These are phyloP conservation scores for Blastomyces emzantsi DNA, from an alignment of 2,329 filamentous ascomycete genomes.

Conservation along the genomic window DNA sequence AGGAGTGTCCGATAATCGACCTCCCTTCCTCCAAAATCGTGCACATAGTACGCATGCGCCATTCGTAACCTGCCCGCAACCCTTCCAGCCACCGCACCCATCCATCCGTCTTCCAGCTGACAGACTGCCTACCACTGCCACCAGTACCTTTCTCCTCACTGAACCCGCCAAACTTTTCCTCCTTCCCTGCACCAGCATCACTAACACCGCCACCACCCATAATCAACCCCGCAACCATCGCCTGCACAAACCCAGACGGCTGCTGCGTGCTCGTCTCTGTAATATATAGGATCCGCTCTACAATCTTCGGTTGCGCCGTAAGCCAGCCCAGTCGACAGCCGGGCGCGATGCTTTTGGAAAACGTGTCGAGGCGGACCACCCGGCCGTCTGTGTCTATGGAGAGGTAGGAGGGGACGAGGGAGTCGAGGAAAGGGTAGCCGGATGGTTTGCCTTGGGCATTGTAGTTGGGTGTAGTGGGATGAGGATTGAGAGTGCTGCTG, in stretches of 20 bases:
- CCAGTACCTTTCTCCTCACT: slow-evolving; percentile 19
- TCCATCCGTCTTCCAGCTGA: slow-evolving; percentile 68
- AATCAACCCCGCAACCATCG: slow-evolving; percentile 66
- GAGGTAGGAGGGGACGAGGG: slow-evolving; percentile 72
- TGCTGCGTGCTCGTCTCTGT: slow-evolving; percentile 72
- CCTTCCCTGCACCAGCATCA: slow-evolving; percentile 37
- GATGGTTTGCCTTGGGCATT: slow-evolving; percentile 43
- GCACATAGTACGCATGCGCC: slow-evolving; percentile 75
- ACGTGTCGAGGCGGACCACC: slow-evolving; percentile 83
- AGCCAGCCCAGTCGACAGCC: slow-evolving; percentile 88
- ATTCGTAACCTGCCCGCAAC: slow-evolving; percentile 72
- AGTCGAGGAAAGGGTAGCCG: slow-evolving; percentile 72
- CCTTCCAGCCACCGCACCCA: slow-evolving; percentile 90
- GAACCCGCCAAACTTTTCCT: slow-evolving; percentile 30
- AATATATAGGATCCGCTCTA: slow-evolving; percentile 65
- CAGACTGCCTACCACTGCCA: slow-evolving; percentile 36
- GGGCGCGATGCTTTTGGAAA: slow-evolving; percentile 86
- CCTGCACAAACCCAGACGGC: slow-evolving; percentile 82
- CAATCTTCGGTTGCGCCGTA: slow-evolving; percentile 68
- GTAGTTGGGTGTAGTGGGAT: slow-evolving; percentile 24
- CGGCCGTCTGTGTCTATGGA: slow-evolving; percentile 75
- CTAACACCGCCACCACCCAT: slow-evolving; percentile 52
- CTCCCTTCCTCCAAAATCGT: slow-evolving; percentile 59
- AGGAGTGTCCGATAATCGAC: slow-evolving; percentile 45
- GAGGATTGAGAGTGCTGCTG: neutral